A percentile compares a stretch with the other conserved stretches of the same genome.
phyloP scores from a whole-genome alignment of 345 rosid genomes.

The Eutrema yunnanense region DNA sequence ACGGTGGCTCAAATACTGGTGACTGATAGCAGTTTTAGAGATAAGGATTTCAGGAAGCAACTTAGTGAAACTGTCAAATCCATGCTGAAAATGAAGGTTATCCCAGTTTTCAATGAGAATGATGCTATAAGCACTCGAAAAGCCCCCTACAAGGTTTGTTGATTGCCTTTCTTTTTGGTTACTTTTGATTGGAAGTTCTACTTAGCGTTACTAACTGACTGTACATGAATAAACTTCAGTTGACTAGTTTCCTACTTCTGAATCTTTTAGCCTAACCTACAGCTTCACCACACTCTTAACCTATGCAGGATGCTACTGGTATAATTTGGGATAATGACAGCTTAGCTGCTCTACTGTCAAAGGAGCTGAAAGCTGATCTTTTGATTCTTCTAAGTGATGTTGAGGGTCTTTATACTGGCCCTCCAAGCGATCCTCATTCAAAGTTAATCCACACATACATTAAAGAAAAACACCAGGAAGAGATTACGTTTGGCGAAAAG shows the following conservation, averaged over 20 bases:
- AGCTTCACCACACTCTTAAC: not conserved
- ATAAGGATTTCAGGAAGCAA: conserved; percentile 72
- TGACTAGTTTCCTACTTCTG: not conserved
- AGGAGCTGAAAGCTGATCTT: conserved; percentile 94
- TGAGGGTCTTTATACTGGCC: conserved; percentile 95
- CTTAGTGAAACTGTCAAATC: conserved; percentile 72
- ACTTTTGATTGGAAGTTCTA: not conserved
- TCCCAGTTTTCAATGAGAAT: conserved; percentile 95
- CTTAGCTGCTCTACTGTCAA: conserved; percentile 82
- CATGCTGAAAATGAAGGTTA: conserved; percentile 54
- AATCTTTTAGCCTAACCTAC: not conserved
- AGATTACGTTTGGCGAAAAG: conserved; percentile 93
- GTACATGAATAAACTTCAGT: not conserved
- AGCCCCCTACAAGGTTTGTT: conserved; percentile 89
- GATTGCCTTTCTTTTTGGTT: not conserved
- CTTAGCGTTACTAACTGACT: not conserved
- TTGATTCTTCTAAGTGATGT: conserved; percentile 92
- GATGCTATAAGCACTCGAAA: conserved; percentile 94
- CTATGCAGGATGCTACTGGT: conserved; percentile 92
- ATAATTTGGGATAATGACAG: conserved; percentile 99
- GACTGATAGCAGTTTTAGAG: conserved; percentile 85
- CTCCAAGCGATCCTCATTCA: conserved; percentile 86
- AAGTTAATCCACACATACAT: conserved; percentile 79
- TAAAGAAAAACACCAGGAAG: conserved; percentile 70
- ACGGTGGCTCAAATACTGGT: conserved; percentile 93